phyloP scores from a whole-genome alignment of 176 grass and related monocot species.

The Elymus sibiricus region DNA sequence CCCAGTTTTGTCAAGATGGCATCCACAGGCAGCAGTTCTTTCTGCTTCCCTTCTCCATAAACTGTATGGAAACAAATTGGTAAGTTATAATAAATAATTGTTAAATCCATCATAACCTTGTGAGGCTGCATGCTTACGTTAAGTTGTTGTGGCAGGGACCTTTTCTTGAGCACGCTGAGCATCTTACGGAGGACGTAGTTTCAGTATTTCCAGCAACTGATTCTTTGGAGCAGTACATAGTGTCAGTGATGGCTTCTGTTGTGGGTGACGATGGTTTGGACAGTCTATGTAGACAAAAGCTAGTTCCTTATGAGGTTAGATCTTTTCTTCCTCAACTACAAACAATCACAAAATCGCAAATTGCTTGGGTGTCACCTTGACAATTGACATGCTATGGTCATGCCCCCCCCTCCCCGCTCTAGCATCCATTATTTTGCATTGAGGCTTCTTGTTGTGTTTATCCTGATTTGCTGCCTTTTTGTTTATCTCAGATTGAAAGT shows the following conservation, averaged over 20 bases:
- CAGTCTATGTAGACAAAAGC: constrained; percentile 67
- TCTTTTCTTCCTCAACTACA: constrained; percentile 15
- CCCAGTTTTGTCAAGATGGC: constrained; percentile 81
- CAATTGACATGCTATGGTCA: not conserved
- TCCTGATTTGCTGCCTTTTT: not conserved
- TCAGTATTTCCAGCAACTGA: constrained; percentile 86
- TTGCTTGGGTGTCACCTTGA: constrained; percentile 25
- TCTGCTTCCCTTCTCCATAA: constrained; percentile 96
- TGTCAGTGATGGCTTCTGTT: constrained; percentile 77
- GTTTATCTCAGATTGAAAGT: constrained; percentile 65
- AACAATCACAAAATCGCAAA: not conserved
- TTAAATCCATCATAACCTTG: constrained; percentile 12
- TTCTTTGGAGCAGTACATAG: constrained; percentile 80
- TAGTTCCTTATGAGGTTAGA: constrained; percentile 76
- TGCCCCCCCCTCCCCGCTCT: not conserved
- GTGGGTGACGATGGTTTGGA: constrained; percentile 76
- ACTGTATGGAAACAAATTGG: constrained; percentile 94
- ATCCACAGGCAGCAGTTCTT: constrained; percentile 78
- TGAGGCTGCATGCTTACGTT: constrained; percentile 26
- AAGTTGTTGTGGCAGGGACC: constrained; percentile 60
- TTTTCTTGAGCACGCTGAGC: constrained; percentile 86
- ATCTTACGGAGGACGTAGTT: constrained; percentile 96
- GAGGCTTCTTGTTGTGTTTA: constrained; percentile 14
- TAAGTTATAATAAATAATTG: constrained; percentile 30
- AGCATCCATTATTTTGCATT: constrained; percentile 25